phyloP scores from a whole-genome alignment of 352 stramenopile species.

The Elongisporangium anandrum region DNA sequence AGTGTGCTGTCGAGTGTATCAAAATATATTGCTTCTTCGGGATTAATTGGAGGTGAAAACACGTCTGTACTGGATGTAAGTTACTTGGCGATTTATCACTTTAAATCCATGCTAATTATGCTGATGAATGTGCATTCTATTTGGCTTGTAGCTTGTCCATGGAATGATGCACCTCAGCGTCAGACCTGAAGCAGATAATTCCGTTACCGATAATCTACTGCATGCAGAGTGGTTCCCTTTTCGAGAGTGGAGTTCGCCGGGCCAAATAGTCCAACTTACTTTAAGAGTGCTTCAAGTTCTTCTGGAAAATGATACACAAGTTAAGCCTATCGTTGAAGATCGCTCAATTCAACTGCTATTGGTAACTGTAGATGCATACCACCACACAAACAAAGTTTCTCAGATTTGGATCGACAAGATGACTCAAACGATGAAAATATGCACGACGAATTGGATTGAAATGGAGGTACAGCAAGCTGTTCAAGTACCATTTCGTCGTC shows the following conservation, averaged over 20 bases:
- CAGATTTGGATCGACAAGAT: neutral
- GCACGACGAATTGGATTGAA: neutral
- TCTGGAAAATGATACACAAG: neutral
- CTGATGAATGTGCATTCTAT: neutral
- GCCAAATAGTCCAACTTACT: neutral
- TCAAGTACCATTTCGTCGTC: neutral
- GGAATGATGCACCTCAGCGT: neutral
- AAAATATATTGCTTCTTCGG: constrained; percentile 1
- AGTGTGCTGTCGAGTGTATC: constrained; percentile 4
- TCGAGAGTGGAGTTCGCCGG: neutral
- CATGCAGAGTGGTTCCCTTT: neutral
- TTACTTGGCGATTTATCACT: neutral
- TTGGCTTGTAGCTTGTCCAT: neutral
- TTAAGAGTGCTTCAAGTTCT: neutral
- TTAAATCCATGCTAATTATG: neutral
- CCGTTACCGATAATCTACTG: neutral
- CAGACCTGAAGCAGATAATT: neutral
- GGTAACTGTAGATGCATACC: neutral
- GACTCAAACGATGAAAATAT: neutral
- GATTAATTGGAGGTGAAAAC: neutral
- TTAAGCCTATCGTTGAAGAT: neutral
- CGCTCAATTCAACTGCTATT: neutral
- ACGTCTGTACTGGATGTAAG: constrained; percentile 7
- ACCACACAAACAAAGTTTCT: neutral
- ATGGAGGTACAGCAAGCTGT: neutral